Base-by-base conservation (phyloP, 306 rosid species). In the Biancaea sappan region DNA sequence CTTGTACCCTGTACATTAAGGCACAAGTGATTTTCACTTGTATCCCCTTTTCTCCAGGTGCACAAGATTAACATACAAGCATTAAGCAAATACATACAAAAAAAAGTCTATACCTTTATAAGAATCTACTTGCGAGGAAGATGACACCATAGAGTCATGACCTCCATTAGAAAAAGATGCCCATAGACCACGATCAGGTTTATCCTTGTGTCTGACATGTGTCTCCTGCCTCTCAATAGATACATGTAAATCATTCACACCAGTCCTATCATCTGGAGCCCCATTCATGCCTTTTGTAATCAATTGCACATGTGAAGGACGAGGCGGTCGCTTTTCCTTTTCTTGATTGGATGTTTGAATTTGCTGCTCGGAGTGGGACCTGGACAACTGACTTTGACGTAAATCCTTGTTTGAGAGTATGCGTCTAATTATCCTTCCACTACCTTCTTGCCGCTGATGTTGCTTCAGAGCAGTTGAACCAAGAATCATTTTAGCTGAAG, bases 171-270 rank as follows among this genome's bases (percentile, higher is more conserved):
- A 79, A 59, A 80, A 83, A 43, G 78, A 71, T 24, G 85, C 76
- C 96, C 92, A 82, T 28, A 81, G 84, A 75, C 82, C 80, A 59
- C 87, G 89, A 46, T 88, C 92, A 71, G 83, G 87, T 61, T 83
- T 77, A 65, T 90, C 91, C 76, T 77, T 90, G 56, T 86, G 81
- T 48, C 87, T 90, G 34, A 43, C 53, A 71, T 79, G 84, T 63
- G 78, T 86, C 62, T 81, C 89, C 35, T 65, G 84, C 79, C 85
- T 88, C 86, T 86, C 91, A 54, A 74, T 57, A 75, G 66, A 69
- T 66, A 75, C 80, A 61, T 79, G 91, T 61, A 80, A 37, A 66
- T 83, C 92, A 82, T 73, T 81, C 66, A 60, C 74, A 71, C 75
- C 75, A 75, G 76, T 31, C 74, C 77, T 86, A 71, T 66, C 80